Conservation (phyloP, 768 basidiomycete genomes). For the Dentipellis sp. region DNA sequence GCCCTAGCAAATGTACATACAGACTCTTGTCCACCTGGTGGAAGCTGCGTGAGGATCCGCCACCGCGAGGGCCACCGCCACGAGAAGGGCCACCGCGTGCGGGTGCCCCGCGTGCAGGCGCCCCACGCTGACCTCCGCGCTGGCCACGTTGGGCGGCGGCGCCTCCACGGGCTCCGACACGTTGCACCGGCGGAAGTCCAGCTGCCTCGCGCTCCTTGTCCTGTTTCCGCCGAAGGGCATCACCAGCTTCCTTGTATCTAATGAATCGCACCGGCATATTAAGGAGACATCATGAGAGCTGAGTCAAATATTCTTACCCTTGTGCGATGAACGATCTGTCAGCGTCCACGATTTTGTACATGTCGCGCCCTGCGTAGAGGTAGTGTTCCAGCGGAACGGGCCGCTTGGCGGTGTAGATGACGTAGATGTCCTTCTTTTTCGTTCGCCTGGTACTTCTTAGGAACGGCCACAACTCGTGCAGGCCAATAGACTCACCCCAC, state of each 20-base stretch:
- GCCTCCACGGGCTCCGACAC: constrained; percentile 67
- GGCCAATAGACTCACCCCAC: constrained; percentile 66
- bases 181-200: constrained; percentile 79
- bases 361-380: constrained; percentile 87
- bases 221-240: constrained; percentile 86
- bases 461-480: background rate
- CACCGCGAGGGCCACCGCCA: constrained; percentile 27
- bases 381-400: constrained; percentile 97
- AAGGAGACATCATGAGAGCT: background rate
- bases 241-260: constrained; percentile 86
- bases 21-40: constrained; percentile 83
- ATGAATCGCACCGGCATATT: background rate
- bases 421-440: constrained; percentile 99
- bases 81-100: constrained; percentile 27
- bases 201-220: constrained; percentile 97
- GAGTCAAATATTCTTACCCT: constrained; percentile 40
- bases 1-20: constrained; percentile 85
- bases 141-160: constrained; percentile 39
- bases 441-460: constrained; percentile 57
- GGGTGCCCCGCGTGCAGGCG: constrained; percentile 13
- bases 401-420: constrained; percentile 92
- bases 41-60: constrained; percentile 38
- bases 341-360: constrained; percentile 88
- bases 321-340: constrained; percentile 59
- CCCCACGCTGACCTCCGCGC: constrained; percentile 23